Percentiles rank a stretch among this genome's conserved stretches.
Conservation (phyloP, 2,329 filamentous ascomycete species). For the Incumbomyces lentus region DNA sequence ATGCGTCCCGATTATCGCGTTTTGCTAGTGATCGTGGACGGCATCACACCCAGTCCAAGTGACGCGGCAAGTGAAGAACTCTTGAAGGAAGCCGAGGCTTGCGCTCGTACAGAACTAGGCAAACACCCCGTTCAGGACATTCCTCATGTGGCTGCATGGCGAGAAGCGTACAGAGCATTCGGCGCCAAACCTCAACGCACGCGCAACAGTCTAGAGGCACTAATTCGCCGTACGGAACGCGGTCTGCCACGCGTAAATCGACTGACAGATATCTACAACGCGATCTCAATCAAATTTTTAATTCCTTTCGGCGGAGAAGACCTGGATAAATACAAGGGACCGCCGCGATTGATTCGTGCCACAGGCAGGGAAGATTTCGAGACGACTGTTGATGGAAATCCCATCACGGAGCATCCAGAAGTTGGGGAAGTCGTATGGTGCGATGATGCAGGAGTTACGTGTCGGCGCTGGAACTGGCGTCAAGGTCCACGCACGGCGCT, state of each 20-base stretch:
- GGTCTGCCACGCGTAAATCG: slow-evolving; percentile 30
- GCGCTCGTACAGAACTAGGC: background rate
- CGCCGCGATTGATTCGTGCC: slow-evolving; percentile 24
- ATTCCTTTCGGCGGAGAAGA: slow-evolving; percentile 32
- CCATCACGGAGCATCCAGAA: slow-evolving; percentile 10
- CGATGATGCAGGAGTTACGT: slow-evolving; percentile 29
- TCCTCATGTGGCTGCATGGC: slow-evolving; percentile 30
- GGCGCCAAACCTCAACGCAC: slow-evolving; percentile 31
- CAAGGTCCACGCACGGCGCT: slow-evolving; percentile 29
- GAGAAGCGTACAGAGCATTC: slow-evolving; percentile 30
- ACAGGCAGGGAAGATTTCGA: slow-evolving; percentile 28
- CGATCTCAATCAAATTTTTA: slow-evolving; percentile 30
- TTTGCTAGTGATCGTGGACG: slow-evolving; percentile 26
- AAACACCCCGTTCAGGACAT: slow-evolving; percentile 23
- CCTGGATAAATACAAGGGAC: slow-evolving; percentile 28
- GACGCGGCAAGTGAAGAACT: slow-evolving; percentile 24
- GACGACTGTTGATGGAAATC: slow-evolving; percentile 24
- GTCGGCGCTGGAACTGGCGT: slow-evolving; percentile 32
- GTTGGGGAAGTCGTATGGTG: slow-evolving; percentile 32
- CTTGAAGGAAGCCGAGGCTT: slow-evolving; percentile 17
- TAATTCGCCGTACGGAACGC: slow-evolving; percentile 24
- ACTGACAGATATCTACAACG: slow-evolving; percentile 32
- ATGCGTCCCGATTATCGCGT: slow-evolving; percentile 30
- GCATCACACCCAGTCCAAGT: slow-evolving; percentile 25
- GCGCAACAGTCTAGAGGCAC: slow-evolving; percentile 29